phyloP scores from a whole-genome alignment of 331 rosid genomes.

The Malus hybrid region DNA sequence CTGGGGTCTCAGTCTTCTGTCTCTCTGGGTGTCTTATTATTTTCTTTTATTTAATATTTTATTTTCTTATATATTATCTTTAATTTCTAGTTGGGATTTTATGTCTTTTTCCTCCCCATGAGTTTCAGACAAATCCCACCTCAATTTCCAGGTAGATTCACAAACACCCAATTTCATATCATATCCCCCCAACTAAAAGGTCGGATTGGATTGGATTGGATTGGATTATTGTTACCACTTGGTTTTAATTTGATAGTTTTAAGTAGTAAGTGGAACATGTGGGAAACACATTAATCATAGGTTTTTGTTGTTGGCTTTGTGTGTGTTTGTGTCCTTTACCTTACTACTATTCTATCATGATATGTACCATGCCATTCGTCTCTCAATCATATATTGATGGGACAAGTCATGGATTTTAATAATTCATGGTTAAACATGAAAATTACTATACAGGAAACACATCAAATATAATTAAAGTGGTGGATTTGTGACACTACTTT shows the following conservation, averaged over 20 bases:
- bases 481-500: no score
- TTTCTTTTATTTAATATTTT: neutral
- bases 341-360: neutral
- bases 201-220: conserved; percentile 7
- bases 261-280: conserved; percentile 22
- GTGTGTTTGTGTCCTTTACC: conserved; percentile 22
- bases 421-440: neutral
- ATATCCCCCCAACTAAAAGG: conserved; percentile 32
- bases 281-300: conserved; percentile 31
- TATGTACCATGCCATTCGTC: neutral
- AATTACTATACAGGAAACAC: no score
- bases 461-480: no score
- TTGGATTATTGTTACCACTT: neutral
- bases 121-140: conserved; percentile 68
- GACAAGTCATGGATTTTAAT: conserved; percentile 4
- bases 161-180: conserved; percentile 29
- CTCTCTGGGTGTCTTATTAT: conserved; percentile 26
- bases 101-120: conserved; percentile 43
- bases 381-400: conserved; percentile 24
- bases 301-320: conserved; percentile 21
- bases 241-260: conserved; percentile 10
- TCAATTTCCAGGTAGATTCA: conserved; percentile 87
- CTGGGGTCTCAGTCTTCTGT: conserved; percentile 1
- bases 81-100: conserved; percentile 18
- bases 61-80: conserved; percentile 6